These are phyloP conservation scores for Scheffersomyces titani DNA, from an alignment of 1,139 yeast genomes.

Conservation along the genomic window DNA sequence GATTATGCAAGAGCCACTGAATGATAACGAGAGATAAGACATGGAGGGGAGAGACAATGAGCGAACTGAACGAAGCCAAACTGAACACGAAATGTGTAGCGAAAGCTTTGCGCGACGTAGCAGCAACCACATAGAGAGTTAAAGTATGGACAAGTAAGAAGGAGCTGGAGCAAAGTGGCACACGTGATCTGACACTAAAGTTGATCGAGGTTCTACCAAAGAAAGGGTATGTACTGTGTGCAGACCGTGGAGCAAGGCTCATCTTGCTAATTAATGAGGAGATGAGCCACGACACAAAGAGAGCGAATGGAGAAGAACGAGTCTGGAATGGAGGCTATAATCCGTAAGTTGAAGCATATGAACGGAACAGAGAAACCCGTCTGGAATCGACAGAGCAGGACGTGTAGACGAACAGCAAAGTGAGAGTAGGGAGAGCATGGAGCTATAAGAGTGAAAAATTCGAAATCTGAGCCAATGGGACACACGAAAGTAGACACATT, in stretches of 20 bases:
- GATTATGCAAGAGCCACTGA: background rate
- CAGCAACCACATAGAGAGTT: background rate
- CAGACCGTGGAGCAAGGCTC: background rate
- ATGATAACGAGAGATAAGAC: background rate
- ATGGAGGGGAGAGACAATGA: background rate
- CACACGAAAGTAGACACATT: too few species aligned
- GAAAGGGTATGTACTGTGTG: background rate
- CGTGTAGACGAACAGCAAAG: too few species aligned
- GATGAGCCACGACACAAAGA: background rate
- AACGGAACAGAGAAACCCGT: too few species aligned
- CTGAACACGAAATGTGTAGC: too few species aligned
- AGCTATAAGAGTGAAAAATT: too few species aligned
- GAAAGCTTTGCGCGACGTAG: background rate
- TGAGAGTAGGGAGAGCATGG: too few species aligned
- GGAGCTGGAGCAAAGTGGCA: background rate
- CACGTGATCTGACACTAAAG: background rate
- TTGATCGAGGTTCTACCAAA: background rate
- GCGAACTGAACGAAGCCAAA: background rate
- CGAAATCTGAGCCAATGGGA: too few species aligned
- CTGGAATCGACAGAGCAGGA: too few species aligned
- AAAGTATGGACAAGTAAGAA: background rate
- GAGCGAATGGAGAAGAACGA: too few species aligned
- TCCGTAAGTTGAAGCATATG: too few species aligned
- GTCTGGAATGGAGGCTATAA: too few species aligned
- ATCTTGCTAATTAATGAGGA: background rate